Evolutionary conservation across 1,284 basidiomycete species (phyloP).

Genomic region (Ustilago tritici): DNA sequence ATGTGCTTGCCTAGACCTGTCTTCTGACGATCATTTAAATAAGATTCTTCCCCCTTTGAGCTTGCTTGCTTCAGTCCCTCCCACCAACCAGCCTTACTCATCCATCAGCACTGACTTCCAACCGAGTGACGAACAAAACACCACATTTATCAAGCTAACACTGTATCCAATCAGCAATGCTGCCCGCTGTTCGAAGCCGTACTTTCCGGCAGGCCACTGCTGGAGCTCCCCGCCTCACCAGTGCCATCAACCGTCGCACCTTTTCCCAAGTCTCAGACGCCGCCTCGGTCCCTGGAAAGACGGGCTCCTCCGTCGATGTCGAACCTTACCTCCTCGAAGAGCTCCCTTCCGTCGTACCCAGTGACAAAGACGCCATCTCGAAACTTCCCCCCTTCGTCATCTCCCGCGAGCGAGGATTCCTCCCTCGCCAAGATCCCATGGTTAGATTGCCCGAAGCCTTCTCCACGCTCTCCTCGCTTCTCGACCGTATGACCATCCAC

Average conservation of each 20-base stretch:
- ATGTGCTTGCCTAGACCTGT: slow-evolving; percentile 1
- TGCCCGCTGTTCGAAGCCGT: slow-evolving; percentile 36
- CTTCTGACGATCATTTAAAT: slow-evolving; percentile 4
- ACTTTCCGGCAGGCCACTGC: slow-evolving; percentile 22
- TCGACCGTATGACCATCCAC: slow-evolving; percentile 65
- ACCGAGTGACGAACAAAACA: neutral
- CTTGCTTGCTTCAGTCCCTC: neutral
- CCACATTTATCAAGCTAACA: neutral
- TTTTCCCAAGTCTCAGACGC: slow-evolving; percentile 49
- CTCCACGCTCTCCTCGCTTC: slow-evolving; percentile 50
- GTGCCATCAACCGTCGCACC: slow-evolving; percentile 15
- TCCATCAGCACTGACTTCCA: too few species aligned
- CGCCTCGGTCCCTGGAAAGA: slow-evolving; percentile 16
- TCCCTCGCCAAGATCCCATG: slow-evolving; percentile 60
- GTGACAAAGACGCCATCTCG: slow-evolving; percentile 44
- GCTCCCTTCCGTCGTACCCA: slow-evolving; percentile 21
- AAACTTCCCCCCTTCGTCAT: slow-evolving; percentile 57
- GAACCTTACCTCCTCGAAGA: slow-evolving; percentile 62
- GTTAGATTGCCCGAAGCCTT: slow-evolving; percentile 52
- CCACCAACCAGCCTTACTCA: neutral
- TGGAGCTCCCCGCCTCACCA: neutral
- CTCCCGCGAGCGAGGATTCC: slow-evolving; percentile 54
- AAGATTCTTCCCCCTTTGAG: neutral
- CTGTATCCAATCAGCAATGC: slow-evolving; percentile 16
- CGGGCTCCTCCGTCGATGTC: slow-evolving; percentile 18